Percentiles rank a stretch among this genome's conserved stretches.
These are phyloP conservation scores for Talaromyces trachyspermus DNA, from an alignment of 495 filamentous ascomycete species.

Conservation along the genomic window DNA sequence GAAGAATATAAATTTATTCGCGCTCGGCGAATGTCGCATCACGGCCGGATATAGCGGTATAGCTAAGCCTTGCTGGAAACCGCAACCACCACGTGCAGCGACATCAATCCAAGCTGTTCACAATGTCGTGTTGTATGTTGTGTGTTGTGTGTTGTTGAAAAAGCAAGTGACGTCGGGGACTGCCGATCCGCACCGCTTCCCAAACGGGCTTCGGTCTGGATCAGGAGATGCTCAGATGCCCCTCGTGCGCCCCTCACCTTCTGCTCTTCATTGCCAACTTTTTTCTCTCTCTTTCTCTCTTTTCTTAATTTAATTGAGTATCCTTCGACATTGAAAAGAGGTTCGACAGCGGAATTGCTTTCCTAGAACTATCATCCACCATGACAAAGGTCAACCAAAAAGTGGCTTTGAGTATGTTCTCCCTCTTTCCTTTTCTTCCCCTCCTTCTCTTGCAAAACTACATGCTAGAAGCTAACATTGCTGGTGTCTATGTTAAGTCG, in stretches of 20 bases:
- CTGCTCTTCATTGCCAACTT: slow-evolving; percentile 15
- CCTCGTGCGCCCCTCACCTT: slow-evolving; percentile 11
- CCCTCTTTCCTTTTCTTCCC: slow-evolving; percentile 5
- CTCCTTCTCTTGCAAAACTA: slow-evolving; percentile 6
- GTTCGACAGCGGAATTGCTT: not conserved
- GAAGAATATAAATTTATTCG: too few relatives aligned
- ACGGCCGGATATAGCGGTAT: too few relatives aligned
- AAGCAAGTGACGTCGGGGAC: slow-evolving; percentile 9
- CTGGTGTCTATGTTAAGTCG: slow-evolving; percentile 47
- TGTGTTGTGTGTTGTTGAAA: too few relatives aligned
- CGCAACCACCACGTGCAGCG: too few relatives aligned
- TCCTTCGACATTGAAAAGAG: not conserved
- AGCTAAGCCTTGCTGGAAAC: too few relatives aligned
- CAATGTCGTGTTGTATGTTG: too few relatives aligned
- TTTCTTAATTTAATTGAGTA: slow-evolving; percentile 9
- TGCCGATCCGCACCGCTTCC: slow-evolving; percentile 9
- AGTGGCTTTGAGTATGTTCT: slow-evolving; percentile 75
- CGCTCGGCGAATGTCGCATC: too few relatives aligned
- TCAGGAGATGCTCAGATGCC: not conserved
- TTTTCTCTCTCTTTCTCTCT: slow-evolving; percentile 16
- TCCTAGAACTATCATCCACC: not conserved
- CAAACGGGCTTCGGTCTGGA: slow-evolving; percentile 10
- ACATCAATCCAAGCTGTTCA: not conserved
- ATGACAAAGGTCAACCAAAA: slow-evolving; percentile 67
- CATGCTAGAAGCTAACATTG: slow-evolving; percentile 14